Percentiles rank a stretch among this genome's conserved stretches.
Evolutionary conservation across 495 filamentous ascomycete genomes (phyloP).

Genomic region (Venustampulla echinocandica): DNA sequence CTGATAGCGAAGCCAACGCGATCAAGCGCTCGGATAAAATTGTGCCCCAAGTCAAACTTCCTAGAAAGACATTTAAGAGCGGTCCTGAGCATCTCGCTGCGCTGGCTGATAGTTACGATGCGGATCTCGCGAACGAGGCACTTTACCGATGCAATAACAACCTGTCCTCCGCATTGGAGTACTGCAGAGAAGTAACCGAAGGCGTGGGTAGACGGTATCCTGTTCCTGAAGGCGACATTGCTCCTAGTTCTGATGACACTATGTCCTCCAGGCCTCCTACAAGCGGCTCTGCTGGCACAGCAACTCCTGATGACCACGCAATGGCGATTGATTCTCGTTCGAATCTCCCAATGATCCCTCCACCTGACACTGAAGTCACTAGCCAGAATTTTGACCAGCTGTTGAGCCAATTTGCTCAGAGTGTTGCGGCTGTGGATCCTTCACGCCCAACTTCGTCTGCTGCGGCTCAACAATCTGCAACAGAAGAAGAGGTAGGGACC

Average conservation of each 20-base stretch:
- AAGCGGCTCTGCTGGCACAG: conserved; percentile 13
- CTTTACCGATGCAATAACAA: conserved; percentile 73
- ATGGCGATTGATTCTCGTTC: conserved; percentile 14
- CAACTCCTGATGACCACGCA: conserved; percentile 18
- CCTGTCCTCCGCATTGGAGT: conserved; percentile 52
- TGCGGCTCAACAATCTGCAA: neutral
- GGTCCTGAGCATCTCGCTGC: conserved; percentile 36
- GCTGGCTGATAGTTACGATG: conserved; percentile 41
- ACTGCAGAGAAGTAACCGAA: conserved; percentile 50
- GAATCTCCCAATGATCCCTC: conserved; percentile 1
- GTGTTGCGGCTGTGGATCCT: neutral
- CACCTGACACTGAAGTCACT: neutral
- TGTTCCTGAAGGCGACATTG: conserved; percentile 46
- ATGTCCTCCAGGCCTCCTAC: conserved; percentile 17
- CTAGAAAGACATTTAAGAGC: conserved; percentile 32
- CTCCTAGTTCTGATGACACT: conserved; percentile 9
- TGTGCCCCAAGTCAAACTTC: conserved; percentile 22
- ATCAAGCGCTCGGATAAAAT: conserved; percentile 49
- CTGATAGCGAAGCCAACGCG: conserved; percentile 63
- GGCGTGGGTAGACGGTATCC: conserved; percentile 44
- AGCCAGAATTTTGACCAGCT: conserved; percentile 5
- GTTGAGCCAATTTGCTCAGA: conserved; percentile 3
- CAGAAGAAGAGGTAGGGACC: conserved; percentile 3
- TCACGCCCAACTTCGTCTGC: conserved; percentile 2
- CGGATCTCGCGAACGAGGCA: conserved; percentile 63